Evolutionary conservation across 192 early-diverging fungal genomes (phyloP).

Genomic region (Backusella morwellensis): DNA sequence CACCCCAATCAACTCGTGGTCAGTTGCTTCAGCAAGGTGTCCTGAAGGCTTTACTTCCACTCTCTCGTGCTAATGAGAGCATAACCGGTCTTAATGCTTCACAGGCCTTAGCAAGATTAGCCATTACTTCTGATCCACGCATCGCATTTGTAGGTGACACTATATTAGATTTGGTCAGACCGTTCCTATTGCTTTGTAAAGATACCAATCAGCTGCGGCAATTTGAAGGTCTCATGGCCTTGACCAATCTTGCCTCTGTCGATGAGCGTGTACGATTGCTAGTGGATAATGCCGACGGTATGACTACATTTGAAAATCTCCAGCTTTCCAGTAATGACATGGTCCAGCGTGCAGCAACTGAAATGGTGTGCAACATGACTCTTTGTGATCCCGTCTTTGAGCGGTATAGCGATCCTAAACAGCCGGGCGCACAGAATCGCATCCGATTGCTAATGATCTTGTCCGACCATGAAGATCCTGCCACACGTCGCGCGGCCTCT

Average conservation of each 20-base stretch:
- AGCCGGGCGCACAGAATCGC: slow-evolving; percentile 42
- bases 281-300: slow-evolving; percentile 59
- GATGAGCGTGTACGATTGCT: slow-evolving; percentile 62
- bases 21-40: slow-evolving; percentile 81
- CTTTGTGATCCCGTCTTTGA: slow-evolving; percentile 80
- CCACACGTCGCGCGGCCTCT: slow-evolving; percentile 78
- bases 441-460: slow-evolving; percentile 83
- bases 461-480: slow-evolving; percentile 83
- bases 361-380: slow-evolving; percentile 93
- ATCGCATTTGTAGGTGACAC: slow-evolving; percentile 76
- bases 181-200: slow-evolving; percentile 61
- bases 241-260: slow-evolving; percentile 88
- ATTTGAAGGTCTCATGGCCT: slow-evolving; percentile 90
- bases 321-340: slow-evolving; percentile 80
- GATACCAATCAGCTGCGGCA: slow-evolving; percentile 59
- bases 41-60: slow-evolving; percentile 57
- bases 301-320: slow-evolving; percentile 70
- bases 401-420: slow-evolving; percentile 57
- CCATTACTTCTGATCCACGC: slow-evolving; percentile 86
- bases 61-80: slow-evolving; percentile 69
- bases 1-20: slow-evolving; percentile 67
- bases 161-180: slow-evolving; percentile 70
- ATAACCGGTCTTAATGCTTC: slow-evolving; percentile 62
- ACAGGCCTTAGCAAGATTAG: slow-evolving; percentile 90
- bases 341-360: slow-evolving; percentile 85